A percentile compares a stretch with the other conserved stretches of the same genome.
These are phyloP conservation scores for Magnaporthiopsis poae DNA, from an alignment of 2,329 filamentous ascomycete species.

Conservation along the genomic window DNA sequence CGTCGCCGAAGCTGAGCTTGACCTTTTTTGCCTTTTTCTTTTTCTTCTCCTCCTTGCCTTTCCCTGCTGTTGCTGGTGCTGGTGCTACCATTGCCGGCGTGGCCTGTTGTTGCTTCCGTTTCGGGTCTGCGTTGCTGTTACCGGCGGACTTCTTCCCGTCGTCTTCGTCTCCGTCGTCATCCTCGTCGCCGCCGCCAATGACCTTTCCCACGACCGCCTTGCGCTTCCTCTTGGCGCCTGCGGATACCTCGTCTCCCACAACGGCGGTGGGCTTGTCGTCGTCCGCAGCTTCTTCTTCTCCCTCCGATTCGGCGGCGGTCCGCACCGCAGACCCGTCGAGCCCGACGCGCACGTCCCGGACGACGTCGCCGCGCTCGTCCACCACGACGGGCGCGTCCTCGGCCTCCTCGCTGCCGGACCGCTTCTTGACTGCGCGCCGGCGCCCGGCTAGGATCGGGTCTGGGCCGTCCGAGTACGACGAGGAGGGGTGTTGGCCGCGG, in stretches of 20 bases:
- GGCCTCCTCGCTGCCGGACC: constrained; percentile 56
- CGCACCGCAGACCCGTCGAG: constrained; percentile 33
- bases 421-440: constrained; percentile 43
- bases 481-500: constrained; percentile 40
- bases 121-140: constrained; percentile 20
- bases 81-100: neutral
- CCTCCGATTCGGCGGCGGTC: constrained; percentile 18
- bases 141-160: constrained; percentile 7
- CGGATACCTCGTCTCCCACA: constrained; percentile 21
- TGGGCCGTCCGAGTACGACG: constrained; percentile 36
- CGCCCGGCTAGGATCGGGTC: constrained; percentile 41
- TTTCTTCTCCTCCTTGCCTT: constrained; percentile 23
- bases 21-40: constrained; percentile 56
- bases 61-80: constrained; percentile 7
- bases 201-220: constrained; percentile 39
- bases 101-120: constrained; percentile 5
- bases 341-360: constrained; percentile 27
- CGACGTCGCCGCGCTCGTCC: constrained; percentile 60
- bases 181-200: constrained; percentile 30
- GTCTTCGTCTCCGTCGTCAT: constrained; percentile 17
- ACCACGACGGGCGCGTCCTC: constrained; percentile 70
- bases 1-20: constrained; percentile 58
- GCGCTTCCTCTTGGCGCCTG: constrained; percentile 39
- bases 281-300: constrained; percentile 16
- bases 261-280: constrained; percentile 18